phyloP scores from a whole-genome alignment of 345 rosid genomes.

The Erodium maritimum region DNA sequence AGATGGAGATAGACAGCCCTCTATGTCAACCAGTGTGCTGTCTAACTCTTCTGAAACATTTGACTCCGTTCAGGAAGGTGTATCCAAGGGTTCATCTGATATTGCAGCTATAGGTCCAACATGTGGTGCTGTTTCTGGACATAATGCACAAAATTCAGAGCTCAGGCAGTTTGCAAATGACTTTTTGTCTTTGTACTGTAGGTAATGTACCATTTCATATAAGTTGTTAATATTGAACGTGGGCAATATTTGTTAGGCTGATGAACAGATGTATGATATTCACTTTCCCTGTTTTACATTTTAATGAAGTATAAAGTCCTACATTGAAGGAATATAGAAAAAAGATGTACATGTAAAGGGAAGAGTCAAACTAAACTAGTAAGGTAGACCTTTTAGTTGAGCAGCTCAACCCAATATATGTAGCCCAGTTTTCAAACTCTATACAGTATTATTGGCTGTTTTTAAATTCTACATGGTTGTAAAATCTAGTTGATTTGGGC shows the following conservation, averaged over 20 bases:
- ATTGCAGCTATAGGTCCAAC: conserved; percentile 17
- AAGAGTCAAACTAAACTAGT: no score
- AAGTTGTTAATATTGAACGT: background rate
- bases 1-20: conserved; percentile 19
- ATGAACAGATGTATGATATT: background rate
- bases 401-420: no score
- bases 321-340: no score
- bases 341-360: no score
- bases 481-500: no score
- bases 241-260: background rate
- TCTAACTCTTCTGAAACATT: conserved; percentile 6
- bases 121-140: conserved; percentile 18
- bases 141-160: conserved; percentile 30
- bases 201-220: conserved; percentile 33
- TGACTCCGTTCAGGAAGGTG: conserved; percentile 22
- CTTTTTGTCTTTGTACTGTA: conserved; percentile 82
- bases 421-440: no score
- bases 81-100: conserved; percentile 21
- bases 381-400: no score
- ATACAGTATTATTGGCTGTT: no score
- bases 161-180: conserved; percentile 61
- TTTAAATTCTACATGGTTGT: no score
- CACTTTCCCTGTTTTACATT: background rate
- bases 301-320: no score
- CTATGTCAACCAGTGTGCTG: conserved; percentile 12